Conservation (phyloP, 352 stramenopile genomes). For the Globisporangium irregulare region DNA sequence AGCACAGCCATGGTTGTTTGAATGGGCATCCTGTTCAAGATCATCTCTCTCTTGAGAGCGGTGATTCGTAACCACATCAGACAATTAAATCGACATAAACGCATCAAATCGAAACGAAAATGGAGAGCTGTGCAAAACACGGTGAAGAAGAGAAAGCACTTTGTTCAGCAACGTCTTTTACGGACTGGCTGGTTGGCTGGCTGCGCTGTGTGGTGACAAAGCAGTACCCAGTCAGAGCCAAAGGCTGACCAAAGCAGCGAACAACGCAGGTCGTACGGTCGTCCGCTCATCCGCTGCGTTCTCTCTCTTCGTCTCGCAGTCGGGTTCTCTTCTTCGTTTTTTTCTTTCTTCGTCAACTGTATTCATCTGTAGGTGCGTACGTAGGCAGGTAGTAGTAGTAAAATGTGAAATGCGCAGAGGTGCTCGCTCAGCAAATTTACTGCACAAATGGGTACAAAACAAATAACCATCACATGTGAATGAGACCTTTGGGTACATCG, state of each 20-base stretch:
- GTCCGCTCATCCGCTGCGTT: background rate
- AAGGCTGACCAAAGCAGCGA: background rate
- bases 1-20: background rate
- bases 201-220: background rate
- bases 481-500: background rate
- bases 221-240: background rate
- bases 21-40: background rate
- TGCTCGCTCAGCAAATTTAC: conserved; percentile 16
- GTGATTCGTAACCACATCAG: background rate
- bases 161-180: conserved; percentile 9
- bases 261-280: background rate
- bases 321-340: conserved; percentile 3
- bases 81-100: background rate
- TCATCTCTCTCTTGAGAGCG: background rate
- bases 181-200: background rate
- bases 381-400: conserved; percentile 5
- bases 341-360: conserved; percentile 15
- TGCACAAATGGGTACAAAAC: conserved; percentile 7
- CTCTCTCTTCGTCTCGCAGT: conserved; percentile 2
- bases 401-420: conserved; percentile 14
- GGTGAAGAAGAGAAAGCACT: conserved; percentile 12
- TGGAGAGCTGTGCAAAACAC: background rate
- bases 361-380: conserved; percentile 18
- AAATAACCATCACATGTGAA: conserved; percentile 3
- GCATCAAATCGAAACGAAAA: background rate